Evolutionary conservation across 495 filamentous ascomycete species (phyloP).

Genomic region (Talaromyces thailandensis): DNA sequence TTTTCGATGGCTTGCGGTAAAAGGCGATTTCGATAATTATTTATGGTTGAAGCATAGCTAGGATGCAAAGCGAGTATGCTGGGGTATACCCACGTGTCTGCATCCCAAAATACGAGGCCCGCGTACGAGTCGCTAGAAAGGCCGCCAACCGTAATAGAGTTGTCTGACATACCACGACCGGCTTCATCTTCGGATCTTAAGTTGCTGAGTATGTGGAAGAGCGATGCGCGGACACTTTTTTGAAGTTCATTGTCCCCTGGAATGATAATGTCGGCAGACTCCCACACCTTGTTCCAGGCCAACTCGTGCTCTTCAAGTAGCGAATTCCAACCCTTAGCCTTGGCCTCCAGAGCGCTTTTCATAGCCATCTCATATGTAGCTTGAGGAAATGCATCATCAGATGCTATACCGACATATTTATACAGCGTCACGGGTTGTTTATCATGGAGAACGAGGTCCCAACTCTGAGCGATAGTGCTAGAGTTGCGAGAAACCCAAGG

Average conservation of each 20-base stretch:
- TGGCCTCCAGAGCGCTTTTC: slow-evolving; percentile 21
- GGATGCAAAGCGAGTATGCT: slow-evolving; percentile 42
- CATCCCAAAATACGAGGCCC: slow-evolving; percentile 51
- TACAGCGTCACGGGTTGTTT: slow-evolving; percentile 29
- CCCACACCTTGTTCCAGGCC: background rate
- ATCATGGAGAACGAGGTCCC: slow-evolving; percentile 25
- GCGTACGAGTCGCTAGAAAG: slow-evolving; percentile 46
- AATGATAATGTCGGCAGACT: slow-evolving; percentile 3
- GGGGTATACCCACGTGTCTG: slow-evolving; percentile 50
- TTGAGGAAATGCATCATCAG: slow-evolving; percentile 40
- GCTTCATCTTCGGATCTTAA: background rate
- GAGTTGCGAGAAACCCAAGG: slow-evolving; percentile 29
- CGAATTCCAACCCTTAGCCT: background rate
- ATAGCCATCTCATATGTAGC: slow-evolving; percentile 27
- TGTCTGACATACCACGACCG: slow-evolving; percentile 25
- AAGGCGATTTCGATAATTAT: slow-evolving; percentile 39
- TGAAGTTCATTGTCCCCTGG: slow-evolving; percentile 1
- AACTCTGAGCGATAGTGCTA: slow-evolving; percentile 43
- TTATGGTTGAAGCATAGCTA: slow-evolving; percentile 35
- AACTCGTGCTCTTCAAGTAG: background rate
- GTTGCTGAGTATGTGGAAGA: background rate
- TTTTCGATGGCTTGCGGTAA: slow-evolving; percentile 41
- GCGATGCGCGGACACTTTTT: background rate
- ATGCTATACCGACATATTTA: slow-evolving; percentile 47
- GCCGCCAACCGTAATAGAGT: slow-evolving; percentile 47